A percentile compares a stretch with the other conserved stretches of the same genome.
phyloP scores from a whole-genome alignment of 1,284 basidiomycete species.

The Schizopora paradoxa region DNA sequence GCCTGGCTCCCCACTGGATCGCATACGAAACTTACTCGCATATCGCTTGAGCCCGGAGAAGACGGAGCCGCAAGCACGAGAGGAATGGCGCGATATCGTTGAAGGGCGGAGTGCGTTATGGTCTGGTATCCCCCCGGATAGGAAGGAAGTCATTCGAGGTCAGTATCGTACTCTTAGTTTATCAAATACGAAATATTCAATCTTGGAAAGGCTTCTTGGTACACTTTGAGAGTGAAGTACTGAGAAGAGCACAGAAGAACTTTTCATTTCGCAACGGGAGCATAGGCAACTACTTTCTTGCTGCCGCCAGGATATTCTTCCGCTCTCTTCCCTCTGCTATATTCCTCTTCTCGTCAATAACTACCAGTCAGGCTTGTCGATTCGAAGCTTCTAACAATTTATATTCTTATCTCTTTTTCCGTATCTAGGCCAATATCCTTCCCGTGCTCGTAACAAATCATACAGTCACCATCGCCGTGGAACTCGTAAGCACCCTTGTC shows the following conservation, averaged over 20 bases:
- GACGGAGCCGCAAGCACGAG: slow-evolving; percentile 73
- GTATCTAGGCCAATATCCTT: slow-evolving; percentile 64
- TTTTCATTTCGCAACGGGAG: slow-evolving; percentile 88
- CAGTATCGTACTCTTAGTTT: slow-evolving; percentile 8
- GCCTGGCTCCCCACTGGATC: slow-evolving; percentile 52
- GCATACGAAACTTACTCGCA: slow-evolving; percentile 72
- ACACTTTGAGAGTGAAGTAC: slow-evolving; percentile 82
- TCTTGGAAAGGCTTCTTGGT: slow-evolving; percentile 73
- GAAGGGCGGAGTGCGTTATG: slow-evolving; percentile 85
- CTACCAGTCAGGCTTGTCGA: slow-evolving; percentile 54
- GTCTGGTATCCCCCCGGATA: slow-evolving; percentile 85
- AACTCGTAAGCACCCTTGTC: slow-evolving; percentile 58
- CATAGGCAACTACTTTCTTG: slow-evolving; percentile 86
- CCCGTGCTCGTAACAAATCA: slow-evolving; percentile 95
- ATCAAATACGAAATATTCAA: slow-evolving; percentile 1
- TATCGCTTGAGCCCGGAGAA: slow-evolving; percentile 72
- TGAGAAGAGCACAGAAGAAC: slow-evolving; percentile 85
- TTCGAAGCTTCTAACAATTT: slow-evolving; percentile 4
- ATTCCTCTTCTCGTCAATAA: slow-evolving; percentile 92
- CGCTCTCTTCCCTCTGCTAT: slow-evolving; percentile 90
- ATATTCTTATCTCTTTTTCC: slow-evolving; percentile 9
- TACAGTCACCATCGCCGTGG: slow-evolving; percentile 95
- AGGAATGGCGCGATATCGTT: slow-evolving; percentile 88
- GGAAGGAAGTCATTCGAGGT: slow-evolving; percentile 89
- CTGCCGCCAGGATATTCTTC: slow-evolving; percentile 82